phyloP scores from a whole-genome alignment of 352 stramenopile genomes.

The Phytopythium cucurbitacearum region DNA sequence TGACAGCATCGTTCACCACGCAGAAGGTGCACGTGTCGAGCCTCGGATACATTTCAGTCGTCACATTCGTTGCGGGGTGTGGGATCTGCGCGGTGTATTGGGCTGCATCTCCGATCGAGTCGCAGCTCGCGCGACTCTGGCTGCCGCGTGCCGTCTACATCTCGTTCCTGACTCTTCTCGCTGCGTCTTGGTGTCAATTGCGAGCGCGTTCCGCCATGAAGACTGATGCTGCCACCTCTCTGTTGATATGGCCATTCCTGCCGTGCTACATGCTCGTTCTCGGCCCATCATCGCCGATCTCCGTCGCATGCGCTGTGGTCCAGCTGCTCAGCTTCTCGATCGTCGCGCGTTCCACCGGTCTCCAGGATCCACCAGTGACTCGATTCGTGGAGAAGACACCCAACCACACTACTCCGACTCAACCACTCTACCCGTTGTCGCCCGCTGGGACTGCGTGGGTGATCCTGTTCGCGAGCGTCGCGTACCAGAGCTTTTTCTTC shows the following conservation, averaged over 20 bases:
- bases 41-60: not conserved
- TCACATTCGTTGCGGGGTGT: conserved; percentile 12
- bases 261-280: conserved; percentile 59
- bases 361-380: not conserved
- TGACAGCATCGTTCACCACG: conserved; percentile 7
- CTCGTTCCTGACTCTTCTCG: conserved; percentile 17
- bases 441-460: conserved; percentile 20
- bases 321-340: conserved; percentile 43
- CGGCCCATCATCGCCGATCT: conserved; percentile 56
- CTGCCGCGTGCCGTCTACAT: conserved; percentile 55
- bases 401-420: no score
- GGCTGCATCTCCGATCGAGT: conserved; percentile 29
- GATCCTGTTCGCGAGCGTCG: conserved; percentile 53
- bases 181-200: conserved; percentile 4
- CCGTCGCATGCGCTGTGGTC: conserved; percentile 37
- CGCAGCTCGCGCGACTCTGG: conserved; percentile 42
- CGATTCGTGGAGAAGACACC: no score
- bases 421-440: no score
- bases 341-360: conserved; percentile 8
- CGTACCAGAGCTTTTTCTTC: conserved; percentile 79
- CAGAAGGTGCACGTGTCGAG: not conserved
- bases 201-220: not conserved
- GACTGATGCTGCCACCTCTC: conserved; percentile 1
- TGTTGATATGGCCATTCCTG: conserved; percentile 43
- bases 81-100: conserved; percentile 44